Conservation (phyloP, 2,329 filamentous ascomycete genomes). For the Cryphonectria naterciae region DNA sequence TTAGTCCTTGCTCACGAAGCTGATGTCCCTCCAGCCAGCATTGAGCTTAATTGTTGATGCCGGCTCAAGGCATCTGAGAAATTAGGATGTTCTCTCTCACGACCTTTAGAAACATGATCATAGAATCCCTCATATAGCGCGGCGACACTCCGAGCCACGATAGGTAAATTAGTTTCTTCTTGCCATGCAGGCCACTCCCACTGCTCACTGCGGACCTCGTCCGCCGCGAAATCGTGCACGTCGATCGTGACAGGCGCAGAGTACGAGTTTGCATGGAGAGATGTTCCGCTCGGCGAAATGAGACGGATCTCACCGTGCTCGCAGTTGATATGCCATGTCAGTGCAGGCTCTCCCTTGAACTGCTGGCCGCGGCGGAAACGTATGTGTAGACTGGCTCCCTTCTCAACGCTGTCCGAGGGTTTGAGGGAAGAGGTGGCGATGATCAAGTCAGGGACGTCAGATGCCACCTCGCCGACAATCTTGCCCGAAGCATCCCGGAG, state of each 20-base stretch:
- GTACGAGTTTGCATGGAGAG: slow-evolving; percentile 40
- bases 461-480: slow-evolving; percentile 39
- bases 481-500: slow-evolving; percentile 40
- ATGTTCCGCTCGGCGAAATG: slow-evolving; percentile 35
- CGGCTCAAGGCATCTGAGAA: slow-evolving; percentile 20
- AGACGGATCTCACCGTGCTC: slow-evolving; percentile 51
- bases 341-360: slow-evolving; percentile 47
- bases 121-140: slow-evolving; percentile 59
- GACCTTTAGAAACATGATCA: background rate
- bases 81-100: slow-evolving; percentile 17
- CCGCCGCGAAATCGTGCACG: slow-evolving; percentile 54
- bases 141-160: slow-evolving; percentile 53
- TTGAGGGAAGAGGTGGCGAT: slow-evolving; percentile 39
- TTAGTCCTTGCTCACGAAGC: background rate
- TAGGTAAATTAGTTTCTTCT: slow-evolving; percentile 45
- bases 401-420: slow-evolving; percentile 31
- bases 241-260: slow-evolving; percentile 49
- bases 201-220: slow-evolving; percentile 46
- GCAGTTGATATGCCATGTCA: slow-evolving; percentile 54
- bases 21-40: slow-evolving; percentile 18
- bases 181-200: slow-evolving; percentile 54
- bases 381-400: slow-evolving; percentile 43
- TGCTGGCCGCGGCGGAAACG: slow-evolving; percentile 50
- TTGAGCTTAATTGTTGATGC: slow-evolving; percentile 23
- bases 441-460: slow-evolving; percentile 36